Conservation (phyloP, 306 rosid genomes). For the Cicer pinnatifidum region DNA sequence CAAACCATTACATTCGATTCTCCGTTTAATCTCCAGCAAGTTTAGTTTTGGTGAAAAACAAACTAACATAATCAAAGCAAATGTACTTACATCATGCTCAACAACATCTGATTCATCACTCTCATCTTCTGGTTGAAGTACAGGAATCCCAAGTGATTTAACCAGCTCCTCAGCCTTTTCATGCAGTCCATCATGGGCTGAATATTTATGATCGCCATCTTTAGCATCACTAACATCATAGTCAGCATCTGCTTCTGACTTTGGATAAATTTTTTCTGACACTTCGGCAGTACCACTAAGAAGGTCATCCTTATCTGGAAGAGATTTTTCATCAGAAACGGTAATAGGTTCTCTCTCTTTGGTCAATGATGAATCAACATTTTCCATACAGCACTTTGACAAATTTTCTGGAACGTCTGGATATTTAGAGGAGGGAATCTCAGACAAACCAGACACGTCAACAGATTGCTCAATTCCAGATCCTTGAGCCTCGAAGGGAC, state of each 20-base stretch:
- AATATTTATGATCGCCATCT: constrained; percentile 52
- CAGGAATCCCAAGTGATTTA: constrained; percentile 47
- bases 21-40: constrained; percentile 21
- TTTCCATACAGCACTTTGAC: constrained; percentile 41
- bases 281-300: constrained; percentile 39
- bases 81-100: constrained; percentile 80
- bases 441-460: constrained; percentile 49
- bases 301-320: constrained; percentile 39
- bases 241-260: constrained; percentile 55
- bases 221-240: constrained; percentile 46
- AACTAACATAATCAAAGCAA: constrained; percentile 26
- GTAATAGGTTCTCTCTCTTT: constrained; percentile 47
- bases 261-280: constrained; percentile 46
- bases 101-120: constrained; percentile 72
- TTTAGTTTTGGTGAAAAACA: constrained; percentile 17
- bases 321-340: constrained; percentile 50
- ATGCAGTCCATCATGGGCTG: constrained; percentile 51
- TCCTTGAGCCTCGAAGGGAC: constrained; percentile 55
- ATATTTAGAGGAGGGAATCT: constrained; percentile 56
- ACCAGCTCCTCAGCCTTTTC: constrained; percentile 53
- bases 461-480: constrained; percentile 51
- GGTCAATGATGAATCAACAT: constrained; percentile 30
- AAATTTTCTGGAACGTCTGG: constrained; percentile 43
- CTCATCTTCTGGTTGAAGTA: constrained; percentile 59
- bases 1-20: constrained; percentile 24